Conservation (phyloP, 176 grass and related monocot species). For the Themeda triandra region DNA sequence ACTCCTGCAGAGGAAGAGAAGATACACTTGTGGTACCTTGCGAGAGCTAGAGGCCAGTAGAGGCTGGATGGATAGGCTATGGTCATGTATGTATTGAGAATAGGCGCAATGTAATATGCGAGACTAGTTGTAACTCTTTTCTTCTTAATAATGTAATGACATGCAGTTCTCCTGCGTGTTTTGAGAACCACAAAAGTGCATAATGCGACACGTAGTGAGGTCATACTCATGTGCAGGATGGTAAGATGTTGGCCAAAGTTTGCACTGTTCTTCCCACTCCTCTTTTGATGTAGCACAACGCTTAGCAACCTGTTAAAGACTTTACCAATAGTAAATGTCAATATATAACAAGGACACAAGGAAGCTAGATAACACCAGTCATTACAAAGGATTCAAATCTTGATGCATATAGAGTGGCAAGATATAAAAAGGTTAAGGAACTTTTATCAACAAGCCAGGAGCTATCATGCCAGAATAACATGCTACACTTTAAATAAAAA, state of each 20-base stretch:
- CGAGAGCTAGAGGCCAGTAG: background rate
- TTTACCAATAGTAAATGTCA: slow-evolving; percentile 22
- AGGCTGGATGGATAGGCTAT: background rate
- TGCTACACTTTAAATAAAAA: slow-evolving; percentile 1
- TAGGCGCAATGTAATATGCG: background rate
- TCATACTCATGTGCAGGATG: slow-evolving; percentile 74
- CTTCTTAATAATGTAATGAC: background rate
- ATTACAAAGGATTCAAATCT: background rate
- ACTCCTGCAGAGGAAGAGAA: background rate
- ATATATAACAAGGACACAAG: background rate
- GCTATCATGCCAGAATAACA: background rate
- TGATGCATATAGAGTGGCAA: background rate
- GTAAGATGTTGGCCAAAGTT: slow-evolving; percentile 91
- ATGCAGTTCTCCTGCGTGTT: background rate
- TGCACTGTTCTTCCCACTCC: slow-evolving; percentile 88
- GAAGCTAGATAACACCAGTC: background rate
- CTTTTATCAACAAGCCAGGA: background rate
- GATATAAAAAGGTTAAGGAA: slow-evolving; percentile 10
- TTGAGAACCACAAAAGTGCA: background rate
- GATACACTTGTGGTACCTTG: background rate
- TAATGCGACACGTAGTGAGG: background rate
- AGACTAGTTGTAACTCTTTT: background rate
- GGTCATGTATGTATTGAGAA: background rate
- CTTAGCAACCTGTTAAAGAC: slow-evolving; percentile 64
- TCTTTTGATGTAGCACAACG: slow-evolving; percentile 77